Base-by-base conservation (phyloP, 2,329 filamentous ascomycete species). In the Aspergillus ibericus region DNA sequence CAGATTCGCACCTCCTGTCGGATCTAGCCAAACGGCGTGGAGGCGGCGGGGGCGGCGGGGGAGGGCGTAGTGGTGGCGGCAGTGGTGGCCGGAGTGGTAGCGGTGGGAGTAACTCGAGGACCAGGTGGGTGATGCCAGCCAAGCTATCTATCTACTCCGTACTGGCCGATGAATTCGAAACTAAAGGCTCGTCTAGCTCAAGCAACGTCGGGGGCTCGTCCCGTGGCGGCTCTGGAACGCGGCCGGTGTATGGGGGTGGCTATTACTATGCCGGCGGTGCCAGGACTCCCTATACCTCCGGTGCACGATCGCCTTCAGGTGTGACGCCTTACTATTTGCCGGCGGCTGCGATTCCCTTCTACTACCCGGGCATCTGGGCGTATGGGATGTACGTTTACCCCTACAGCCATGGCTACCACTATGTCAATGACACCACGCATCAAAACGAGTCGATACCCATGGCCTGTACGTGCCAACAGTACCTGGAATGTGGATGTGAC, bases 401-500 rank as follows among this genome's bases (percentile, higher is more conserved):
- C 2, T 85, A 82, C 72, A 65, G 65, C 47, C 71, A 81, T 63
- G 76, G 76, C 5, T 79, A 77, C 35, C 78, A 82, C 67, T 79
- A 77, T 58, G 79, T 79, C 71, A 73, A 81, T 59, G 70, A 79
- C 42, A 74, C 76, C 6, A 75, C 70, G 34, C 75, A 78, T 44
- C 63, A 68, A 9, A 85, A 85, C 66, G 72, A 81, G 63, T 78
- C 78, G 0, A 64, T 82, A 12, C 83, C 83, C 0, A 81, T 87
- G 6, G 72, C 79, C 3, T 88, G 85, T 66, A 68, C 85, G 36
- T 88, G 85, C 68, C 75, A 82, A 59, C 67, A 81, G 57, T 82
- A 82, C 64, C 72, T 70, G 16, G 77, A 79, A 34, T 88, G 85
- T 66, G 83, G 84, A 4, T 88, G 85, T 66, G 85, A 87, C 56